Base-by-base conservation (phyloP, 176 grass and related monocot genomes). In the Carex pumila region DNA sequence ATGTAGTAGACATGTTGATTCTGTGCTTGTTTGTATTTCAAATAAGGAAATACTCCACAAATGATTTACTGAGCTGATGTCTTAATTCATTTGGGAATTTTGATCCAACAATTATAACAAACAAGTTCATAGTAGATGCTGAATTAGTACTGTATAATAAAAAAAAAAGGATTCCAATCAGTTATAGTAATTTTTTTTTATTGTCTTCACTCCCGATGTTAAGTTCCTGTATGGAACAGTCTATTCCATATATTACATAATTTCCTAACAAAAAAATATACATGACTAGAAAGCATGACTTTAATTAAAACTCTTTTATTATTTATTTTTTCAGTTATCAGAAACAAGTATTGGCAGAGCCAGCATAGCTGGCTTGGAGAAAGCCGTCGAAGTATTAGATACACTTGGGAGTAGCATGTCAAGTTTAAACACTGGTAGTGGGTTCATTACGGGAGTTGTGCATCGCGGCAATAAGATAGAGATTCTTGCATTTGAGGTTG, bases 401-500 rank as follows among this genome's bases (percentile, higher is more conserved):
- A 93, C 89, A 25, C 92, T 98, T 6, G 95, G 95, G 30, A 98
- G 86, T 81, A 94, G 89, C 85, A 95, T 98, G 88, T 86, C 95
- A 37, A 92, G 65, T 89, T 86, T 98, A 79, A 98, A 98, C 70
- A 71, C 85, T 65, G 86, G 93, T 49, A 95, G 93, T 52, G 95
- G 95, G 56, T 98, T 98, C 83, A 84, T 91, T 49, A 87, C 88
- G 0, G 95, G 95, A 62, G 86, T 87, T 36, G 82, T 86, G 21
- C 81, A 86, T 37, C 66, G 89, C 12, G 95, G 92, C 78, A 95
- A 93, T 80, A 90, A 80, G 85, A 86, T 93, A 37, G 81, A 65
- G 31, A 98, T 98, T 82, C 83, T 98, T 71, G 88, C 95, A 86
- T 98, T 98, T 71, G 95, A 98, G 91, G 93, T 98, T 2, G 95